These are phyloP conservation scores for Jackrogersella minutella DNA, from an alignment of 495 filamentous ascomycete genomes.

Conservation along the genomic window DNA sequence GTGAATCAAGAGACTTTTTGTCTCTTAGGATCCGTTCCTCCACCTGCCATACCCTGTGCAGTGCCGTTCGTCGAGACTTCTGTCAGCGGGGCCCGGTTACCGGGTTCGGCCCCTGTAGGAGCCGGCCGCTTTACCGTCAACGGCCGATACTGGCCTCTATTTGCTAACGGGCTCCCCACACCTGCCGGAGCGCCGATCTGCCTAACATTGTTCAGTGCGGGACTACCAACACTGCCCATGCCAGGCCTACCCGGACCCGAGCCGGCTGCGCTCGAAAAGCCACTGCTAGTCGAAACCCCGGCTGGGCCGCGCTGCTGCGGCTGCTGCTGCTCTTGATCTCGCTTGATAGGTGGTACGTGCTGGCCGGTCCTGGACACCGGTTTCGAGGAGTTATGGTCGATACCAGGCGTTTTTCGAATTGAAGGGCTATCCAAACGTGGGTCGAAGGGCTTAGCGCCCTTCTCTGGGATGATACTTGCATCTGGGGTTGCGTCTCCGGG, in stretches of 20 bases:
- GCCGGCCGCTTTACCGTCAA: conserved; percentile 64
- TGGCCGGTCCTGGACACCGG: conserved; percentile 63
- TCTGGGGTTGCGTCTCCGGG: conserved; percentile 45
- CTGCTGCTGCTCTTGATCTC: conserved; percentile 31
- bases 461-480: conserved; percentile 47
- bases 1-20: conserved; percentile 48
- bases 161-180: conserved; percentile 63
- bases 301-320: conserved; percentile 20
- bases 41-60: conserved; percentile 13
- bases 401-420: conserved; percentile 87
- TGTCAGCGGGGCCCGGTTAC: conserved; percentile 45
- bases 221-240: conserved; percentile 66
- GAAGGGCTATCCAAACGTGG: conserved; percentile 84
- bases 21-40: conserved; percentile 51
- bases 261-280: conserved; percentile 32
- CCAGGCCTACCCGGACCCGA: conserved; percentile 43
- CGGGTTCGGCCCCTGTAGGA: conserved; percentile 31
- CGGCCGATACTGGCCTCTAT: conserved; percentile 67
- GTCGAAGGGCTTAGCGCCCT: conserved; percentile 71
- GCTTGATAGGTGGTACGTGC: conserved; percentile 49
- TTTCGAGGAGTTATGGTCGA: conserved; percentile 78
- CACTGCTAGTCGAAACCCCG: conserved; percentile 5
- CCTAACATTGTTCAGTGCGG: conserved; percentile 70
- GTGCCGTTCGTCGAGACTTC: conserved; percentile 52
- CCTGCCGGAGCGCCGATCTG: conserved; percentile 76